These are phyloP conservation scores for Dentipellis sp. DNA, from an alignment of 768 basidiomycete species.

Conservation along the genomic window DNA sequence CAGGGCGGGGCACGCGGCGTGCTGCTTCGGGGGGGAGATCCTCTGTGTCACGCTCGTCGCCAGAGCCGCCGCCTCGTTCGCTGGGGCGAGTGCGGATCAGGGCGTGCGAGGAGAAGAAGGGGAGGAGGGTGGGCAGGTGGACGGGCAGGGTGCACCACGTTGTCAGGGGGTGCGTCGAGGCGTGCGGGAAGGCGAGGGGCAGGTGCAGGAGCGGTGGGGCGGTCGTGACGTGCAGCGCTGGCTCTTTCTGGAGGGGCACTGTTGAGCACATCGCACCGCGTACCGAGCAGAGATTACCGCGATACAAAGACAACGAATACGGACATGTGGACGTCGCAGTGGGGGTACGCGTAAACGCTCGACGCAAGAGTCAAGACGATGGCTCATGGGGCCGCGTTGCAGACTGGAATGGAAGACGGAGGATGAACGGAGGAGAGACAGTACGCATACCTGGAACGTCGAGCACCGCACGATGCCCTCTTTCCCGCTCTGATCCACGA, in stretches of 20 bases:
- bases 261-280: no score
- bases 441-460: conserved; percentile 62
- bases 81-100: conserved; percentile 12
- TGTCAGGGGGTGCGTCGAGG: conserved; percentile 49
- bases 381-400: no score
- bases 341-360: no score
- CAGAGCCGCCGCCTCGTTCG: not conserved
- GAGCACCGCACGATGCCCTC: conserved; percentile 58
- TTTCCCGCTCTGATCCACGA: conserved; percentile 54
- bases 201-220: conserved; percentile 58
- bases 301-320: no score
- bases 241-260: not conserved
- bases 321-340: no score
- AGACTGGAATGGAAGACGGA: no score
- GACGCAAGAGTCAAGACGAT: no score
- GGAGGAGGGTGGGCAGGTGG: conserved; percentile 49
- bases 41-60: not conserved
- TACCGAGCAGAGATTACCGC: no score
- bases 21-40: conserved; percentile 14
- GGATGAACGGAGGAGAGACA: conserved; percentile 5
- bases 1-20: conserved; percentile 24
- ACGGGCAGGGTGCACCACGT: conserved; percentile 60
- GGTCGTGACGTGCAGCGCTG: conserved; percentile 13
- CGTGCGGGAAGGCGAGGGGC: conserved; percentile 54
- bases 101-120: conserved; percentile 48